These are phyloP conservation scores for Syncephalis plumigaleata DNA, from an alignment of 371 early-diverging fungal species.

Conservation along the genomic window DNA sequence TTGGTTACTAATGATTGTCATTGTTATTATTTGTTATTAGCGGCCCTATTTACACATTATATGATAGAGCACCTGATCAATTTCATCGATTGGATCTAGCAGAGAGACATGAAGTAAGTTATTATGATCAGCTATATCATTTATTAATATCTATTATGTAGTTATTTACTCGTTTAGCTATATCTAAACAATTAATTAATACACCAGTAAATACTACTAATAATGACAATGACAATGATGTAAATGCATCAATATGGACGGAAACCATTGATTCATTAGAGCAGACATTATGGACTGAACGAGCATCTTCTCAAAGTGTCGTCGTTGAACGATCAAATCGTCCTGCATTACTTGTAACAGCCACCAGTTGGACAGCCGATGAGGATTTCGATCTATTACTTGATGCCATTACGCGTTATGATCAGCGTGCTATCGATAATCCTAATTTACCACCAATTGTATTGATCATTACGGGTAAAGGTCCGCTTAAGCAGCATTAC, in stretches of 20 bases:
- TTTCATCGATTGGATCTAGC: conserved; percentile 33
- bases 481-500: conserved; percentile 58
- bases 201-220: not conserved
- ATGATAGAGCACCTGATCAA: conserved; percentile 52
- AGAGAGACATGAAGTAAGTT: conserved; percentile 34
- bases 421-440: conserved; percentile 22
- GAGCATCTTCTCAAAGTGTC: too few relatives aligned
- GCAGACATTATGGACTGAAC: too few relatives aligned
- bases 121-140: not conserved
- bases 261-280: too few relatives aligned
- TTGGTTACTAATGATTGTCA: too few relatives aligned
- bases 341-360: conserved; percentile 62
- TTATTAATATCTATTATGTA: not conserved
- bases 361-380: conserved; percentile 93
- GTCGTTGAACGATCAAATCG: conserved; percentile 19
- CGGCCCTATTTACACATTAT: conserved; percentile 43
- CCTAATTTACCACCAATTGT: conserved; percentile 41
- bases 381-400: conserved; percentile 78
- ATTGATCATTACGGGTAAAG: conserved; percentile 87
- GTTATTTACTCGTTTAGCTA: not conserved
- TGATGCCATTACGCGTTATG: conserved; percentile 46
- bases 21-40: conserved; percentile 18
- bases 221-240: too few relatives aligned
- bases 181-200: not conserved
- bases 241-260: too few relatives aligned